Percentiles rank a stretch among this genome's conserved stretches.
Conservation (phyloP, 805 yeast genomes). For the Pichia californica region DNA sequence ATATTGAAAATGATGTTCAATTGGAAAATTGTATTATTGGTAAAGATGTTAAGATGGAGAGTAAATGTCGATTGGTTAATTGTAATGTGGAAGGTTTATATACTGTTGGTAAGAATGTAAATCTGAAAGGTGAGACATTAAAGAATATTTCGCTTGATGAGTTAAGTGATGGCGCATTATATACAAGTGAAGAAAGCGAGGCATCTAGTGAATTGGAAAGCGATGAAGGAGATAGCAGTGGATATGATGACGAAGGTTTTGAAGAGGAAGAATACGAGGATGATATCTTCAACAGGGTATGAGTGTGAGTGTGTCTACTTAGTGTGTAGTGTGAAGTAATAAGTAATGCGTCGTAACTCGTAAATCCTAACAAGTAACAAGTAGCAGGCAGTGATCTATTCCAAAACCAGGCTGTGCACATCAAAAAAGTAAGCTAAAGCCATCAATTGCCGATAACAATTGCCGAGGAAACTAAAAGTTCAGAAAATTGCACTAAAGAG, state of each 20-base stretch:
- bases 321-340: no score
- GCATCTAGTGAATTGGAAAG: slow-evolving; percentile 27
- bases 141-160: slow-evolving; percentile 31
- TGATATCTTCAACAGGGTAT: slow-evolving; percentile 20
- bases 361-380: no score
- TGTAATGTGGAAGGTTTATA: slow-evolving; percentile 84
- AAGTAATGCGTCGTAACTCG: no score
- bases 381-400: no score
- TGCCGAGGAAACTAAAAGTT: no score
- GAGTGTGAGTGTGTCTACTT: no score
- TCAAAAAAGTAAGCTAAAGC: no score
- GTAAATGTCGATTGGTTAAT: slow-evolving; percentile 60
- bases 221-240: no score
- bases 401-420: no score
- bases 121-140: slow-evolving; percentile 35
- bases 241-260: slow-evolving; percentile 27
- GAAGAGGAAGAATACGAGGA: slow-evolving; percentile 46
- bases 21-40: slow-evolving; percentile 90
- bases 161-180: slow-evolving; percentile 20
- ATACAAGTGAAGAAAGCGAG: slow-evolving; percentile 19
- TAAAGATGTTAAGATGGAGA: slow-evolving; percentile 50
- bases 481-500: no score
- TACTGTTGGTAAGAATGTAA: slow-evolving; percentile 50
- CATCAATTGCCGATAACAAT: no score
- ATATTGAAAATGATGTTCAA: slow-evolving; percentile 68